Base-by-base conservation (phyloP, 2,329 filamentous ascomycete genomes). In the Ophiostoma populinum region DNA sequence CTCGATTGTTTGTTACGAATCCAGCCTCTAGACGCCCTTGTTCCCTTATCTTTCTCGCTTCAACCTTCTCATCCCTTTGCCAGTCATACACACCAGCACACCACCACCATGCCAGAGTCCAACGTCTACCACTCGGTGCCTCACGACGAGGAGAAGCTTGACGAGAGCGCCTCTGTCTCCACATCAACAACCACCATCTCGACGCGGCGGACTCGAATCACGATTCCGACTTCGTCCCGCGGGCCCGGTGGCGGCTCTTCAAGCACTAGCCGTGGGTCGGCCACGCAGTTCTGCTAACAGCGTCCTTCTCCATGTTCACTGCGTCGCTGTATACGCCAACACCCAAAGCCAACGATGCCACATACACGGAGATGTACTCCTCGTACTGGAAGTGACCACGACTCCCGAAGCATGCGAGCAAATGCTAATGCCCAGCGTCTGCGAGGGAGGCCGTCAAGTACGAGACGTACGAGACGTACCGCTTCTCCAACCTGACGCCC, bases 381-480 rank as follows among this genome's bases (percentile, higher is more conserved):
- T 57, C 61, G 17, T 63, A 53, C 44, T 49, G 49, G 49, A 35
- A 6, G 38, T 17, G 5, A n/a, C n/a, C n/a, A n/a, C n/a, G n/a
- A n/a, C n/a, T n/a, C n/a, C n/a, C n/a, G n/a, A 13, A 2, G n/a
- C 7, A 13, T 9, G n/a, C 10, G 10, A 19, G 21, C 9, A 15
- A 19, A 35, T 32, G 9, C 11, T 34, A 24, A 30, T 63, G 62
- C 24, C 61, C 62, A 27, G 56, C 56, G 2, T 50, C 54, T 17
- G 55, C 58, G 1, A 57, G 67, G 5, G 52, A 58, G 40, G 55
- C 58, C 0, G 58, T 68, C 6, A 51, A 58, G 40, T 69, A 69
- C 45, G 53, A 67, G 42, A 51, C 58, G 40, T 69, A 69, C 45
- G 53, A 67, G 42, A 60, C 54, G 4, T 51, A 61, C 7, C 59